Conservation (phyloP, 352 stramenopile genomes). For the Pythium pectinolyticum region DNA sequence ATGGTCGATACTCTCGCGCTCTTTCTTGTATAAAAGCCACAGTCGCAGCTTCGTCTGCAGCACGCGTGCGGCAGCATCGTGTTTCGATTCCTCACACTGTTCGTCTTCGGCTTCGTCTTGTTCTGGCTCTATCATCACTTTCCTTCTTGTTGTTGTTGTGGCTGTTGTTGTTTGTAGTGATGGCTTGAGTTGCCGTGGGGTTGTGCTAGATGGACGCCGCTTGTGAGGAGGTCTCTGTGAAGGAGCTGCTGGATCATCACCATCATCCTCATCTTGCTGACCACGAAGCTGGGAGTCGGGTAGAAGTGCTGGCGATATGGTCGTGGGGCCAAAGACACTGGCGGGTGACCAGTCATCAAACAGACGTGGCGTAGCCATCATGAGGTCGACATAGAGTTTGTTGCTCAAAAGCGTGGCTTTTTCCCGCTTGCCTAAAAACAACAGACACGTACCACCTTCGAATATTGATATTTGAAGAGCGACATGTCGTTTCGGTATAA, state of each 20-base stretch:
- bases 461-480: background rate
- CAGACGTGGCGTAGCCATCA: background rate
- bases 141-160: background rate
- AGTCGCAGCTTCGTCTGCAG: slow-evolving; percentile 6
- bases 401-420: too few relatives aligned
- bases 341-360: slow-evolving; percentile 45
- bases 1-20: slow-evolving; percentile 9
- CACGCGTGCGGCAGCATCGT: background rate
- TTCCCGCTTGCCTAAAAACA: background rate
- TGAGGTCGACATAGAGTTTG: background rate
- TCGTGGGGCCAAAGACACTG: slow-evolving; percentile 38
- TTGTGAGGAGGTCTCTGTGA: too few relatives aligned
- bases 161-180: too few relatives aligned
- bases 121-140: background rate
- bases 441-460: background rate
- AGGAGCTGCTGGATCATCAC: too few relatives aligned
- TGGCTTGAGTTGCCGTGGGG: too few relatives aligned
- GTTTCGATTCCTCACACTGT: background rate
- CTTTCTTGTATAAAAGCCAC: slow-evolving; percentile 14
- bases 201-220: too few relatives aligned
- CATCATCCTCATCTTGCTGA: background rate
- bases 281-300: too few relatives aligned
- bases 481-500: slow-evolving; percentile 15
- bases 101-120: background rate
- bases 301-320: background rate